Base-by-base conservation (phyloP, 805 yeast genomes). In the Komagataella ulmi region DNA sequence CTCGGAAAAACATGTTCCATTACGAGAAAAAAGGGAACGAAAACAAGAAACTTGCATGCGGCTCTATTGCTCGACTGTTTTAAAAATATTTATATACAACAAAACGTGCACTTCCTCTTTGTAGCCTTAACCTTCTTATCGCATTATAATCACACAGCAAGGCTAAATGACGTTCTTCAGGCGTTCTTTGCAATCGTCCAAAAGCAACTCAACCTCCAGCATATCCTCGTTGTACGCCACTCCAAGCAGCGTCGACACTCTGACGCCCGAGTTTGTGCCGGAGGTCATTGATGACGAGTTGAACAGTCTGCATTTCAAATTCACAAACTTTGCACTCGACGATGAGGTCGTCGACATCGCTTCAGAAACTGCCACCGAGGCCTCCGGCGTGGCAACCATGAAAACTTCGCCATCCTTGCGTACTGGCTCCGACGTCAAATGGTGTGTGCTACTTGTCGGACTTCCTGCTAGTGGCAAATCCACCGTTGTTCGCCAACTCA, bases 401-500 rank as follows among this genome's bases (percentile, higher is more conserved):
- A n/a, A 17, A 12, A n/a, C 21, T 19, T 17, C 40, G 12, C 44
- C 10, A 4, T 17, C 19, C 14, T 8, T 47, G 23, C 24, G 17
- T 36, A 21, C 24, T 17, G 23, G 18, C 14, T 17, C 23, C 17
- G 17, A 6, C 59, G 60, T 47, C 36, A 66, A 66, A 50, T 64
- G 64, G 64, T 59, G 62, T 7, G 57, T 66, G 6, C 62, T 67
- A 45, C 51, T 66, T 45, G 97, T 93, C 4, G 99, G 99, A 0
- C 65, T 85, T 12, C 98, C 98, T 0, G 98, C 97, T 0, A 75
- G 97, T 50, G 99, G 99, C 3, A 91, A 91, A 66, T 86, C 96
- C 3, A 62, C 69, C 1, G 60, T 65, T 46, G 60, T 64, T 1
- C 55, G 51, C 17, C 65, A 66, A 40, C 56, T 66, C 12, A 56